Evolutionary conservation across 768 basidiomycete species (phyloP).

Genomic region (Collybia sordida): DNA sequence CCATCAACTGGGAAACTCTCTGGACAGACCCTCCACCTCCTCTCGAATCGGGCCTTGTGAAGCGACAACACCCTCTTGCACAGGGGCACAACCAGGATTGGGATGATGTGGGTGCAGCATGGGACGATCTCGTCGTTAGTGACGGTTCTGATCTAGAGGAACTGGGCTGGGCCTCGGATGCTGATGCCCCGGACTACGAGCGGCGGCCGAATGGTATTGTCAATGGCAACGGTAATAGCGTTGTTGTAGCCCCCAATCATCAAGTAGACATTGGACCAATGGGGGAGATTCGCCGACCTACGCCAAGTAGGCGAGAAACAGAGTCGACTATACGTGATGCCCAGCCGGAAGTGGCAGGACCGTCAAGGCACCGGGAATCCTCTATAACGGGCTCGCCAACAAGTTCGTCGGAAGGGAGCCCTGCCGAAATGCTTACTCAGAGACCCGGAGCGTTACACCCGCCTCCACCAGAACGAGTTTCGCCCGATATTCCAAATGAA

Average conservation of each 20-base stretch:
- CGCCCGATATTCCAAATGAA: not conserved
- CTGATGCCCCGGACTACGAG: conserved; percentile 27
- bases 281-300: conserved; percentile 29
- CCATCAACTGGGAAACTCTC: conserved; percentile 59
- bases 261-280: conserved; percentile 36
- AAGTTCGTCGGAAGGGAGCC: conserved; percentile 41
- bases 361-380: conserved; percentile 16
- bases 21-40: conserved; percentile 66
- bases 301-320: conserved; percentile 8
- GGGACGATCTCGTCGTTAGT: conserved; percentile 46
- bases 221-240: conserved; percentile 1
- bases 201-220: conserved; percentile 14
- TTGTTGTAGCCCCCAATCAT: conserved; percentile 4
- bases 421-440: conserved; percentile 34
- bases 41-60: conserved; percentile 57
- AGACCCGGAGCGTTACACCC: conserved; percentile 29
- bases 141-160: conserved; percentile 35
- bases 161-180: conserved; percentile 54
- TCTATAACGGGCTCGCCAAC: conserved; percentile 31
- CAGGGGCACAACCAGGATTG: conserved; percentile 37
- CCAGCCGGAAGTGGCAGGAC: conserved; percentile 19
- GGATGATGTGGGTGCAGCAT: conserved; percentile 53
- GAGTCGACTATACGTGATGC: conserved; percentile 1
- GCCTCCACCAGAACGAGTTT: conserved; percentile 2
- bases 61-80: conserved; percentile 36